Evolutionary conservation across 371 early-diverging fungal genomes (phyloP).

Genomic region (Apophysomyces ossiformis): DNA sequence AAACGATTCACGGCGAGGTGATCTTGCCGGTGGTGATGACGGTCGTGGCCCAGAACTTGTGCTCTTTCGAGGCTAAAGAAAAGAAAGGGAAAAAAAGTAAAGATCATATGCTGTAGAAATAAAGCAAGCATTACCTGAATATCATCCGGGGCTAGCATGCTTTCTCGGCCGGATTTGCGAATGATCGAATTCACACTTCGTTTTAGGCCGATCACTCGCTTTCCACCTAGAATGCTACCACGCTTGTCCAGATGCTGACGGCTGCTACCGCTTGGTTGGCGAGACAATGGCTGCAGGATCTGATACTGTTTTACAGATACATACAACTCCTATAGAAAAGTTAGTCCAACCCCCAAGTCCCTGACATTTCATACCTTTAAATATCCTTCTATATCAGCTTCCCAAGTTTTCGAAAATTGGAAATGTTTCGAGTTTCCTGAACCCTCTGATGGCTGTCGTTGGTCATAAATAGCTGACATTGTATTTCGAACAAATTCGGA

Average conservation of each 20-base stretch:
- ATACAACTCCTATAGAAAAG: slow-evolving; percentile 66
- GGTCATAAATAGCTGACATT: slow-evolving; percentile 45
- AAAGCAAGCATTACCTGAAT: slow-evolving; percentile 24
- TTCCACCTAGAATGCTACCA: slow-evolving; percentile 18
- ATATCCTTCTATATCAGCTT: slow-evolving; percentile 1
- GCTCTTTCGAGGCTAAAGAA: slow-evolving; percentile 33
- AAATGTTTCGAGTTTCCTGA: background rate
- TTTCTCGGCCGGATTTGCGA: slow-evolving; percentile 34
- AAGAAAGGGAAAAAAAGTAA: background rate
- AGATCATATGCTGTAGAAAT: background rate
- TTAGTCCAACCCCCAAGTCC: background rate
- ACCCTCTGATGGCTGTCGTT: slow-evolving; percentile 9
- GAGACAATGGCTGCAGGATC: slow-evolving; percentile 67
- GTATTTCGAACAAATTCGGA: slow-evolving; percentile 58
- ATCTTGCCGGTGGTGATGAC: slow-evolving; percentile 13
- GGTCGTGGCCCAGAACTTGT: slow-evolving; percentile 28
- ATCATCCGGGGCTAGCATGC: slow-evolving; percentile 34
- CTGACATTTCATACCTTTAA: slow-evolving; percentile 9
- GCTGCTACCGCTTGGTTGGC: slow-evolving; percentile 10
- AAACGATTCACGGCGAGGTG: slow-evolving; percentile 14
- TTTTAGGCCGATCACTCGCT: slow-evolving; percentile 35
- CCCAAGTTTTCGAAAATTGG: background rate
- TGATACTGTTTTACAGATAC: slow-evolving; percentile 74
- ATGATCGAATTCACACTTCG: slow-evolving; percentile 39
- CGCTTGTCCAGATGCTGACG: slow-evolving; percentile 11